A percentile compares a stretch with the other conserved stretches of the same genome.
phyloP scores from a whole-genome alignment of 352 stramenopile species.

The Pythium coloratum region DNA sequence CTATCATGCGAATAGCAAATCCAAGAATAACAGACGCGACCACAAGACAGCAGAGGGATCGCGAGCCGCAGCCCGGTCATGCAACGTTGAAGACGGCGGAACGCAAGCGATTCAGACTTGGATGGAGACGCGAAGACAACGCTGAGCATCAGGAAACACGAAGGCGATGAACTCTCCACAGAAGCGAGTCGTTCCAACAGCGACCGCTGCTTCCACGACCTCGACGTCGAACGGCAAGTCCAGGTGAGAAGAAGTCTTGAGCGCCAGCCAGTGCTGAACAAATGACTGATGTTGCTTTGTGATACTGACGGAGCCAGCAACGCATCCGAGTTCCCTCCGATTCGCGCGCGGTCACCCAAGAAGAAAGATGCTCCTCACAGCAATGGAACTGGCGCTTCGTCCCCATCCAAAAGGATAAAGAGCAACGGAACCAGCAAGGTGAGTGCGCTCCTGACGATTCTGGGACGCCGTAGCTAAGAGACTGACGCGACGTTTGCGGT shows the following conservation, averaged over 20 bases:
- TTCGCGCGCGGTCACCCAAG: constrained; percentile 30
- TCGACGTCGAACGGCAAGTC: neutral
- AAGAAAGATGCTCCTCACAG: constrained; percentile 11
- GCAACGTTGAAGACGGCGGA: neutral
- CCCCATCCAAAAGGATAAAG: constrained; percentile 7
- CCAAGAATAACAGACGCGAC: constrained; percentile 15
- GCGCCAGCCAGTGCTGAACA: neutral
- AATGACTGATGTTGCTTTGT: neutral
- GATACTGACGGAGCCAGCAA: neutral
- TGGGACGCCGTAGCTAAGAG: neutral
- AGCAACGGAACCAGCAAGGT: constrained; percentile 6
- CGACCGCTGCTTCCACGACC: neutral
- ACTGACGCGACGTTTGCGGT: constrained; percentile 10
- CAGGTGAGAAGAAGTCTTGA: neutral
- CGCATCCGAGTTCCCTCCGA: constrained; percentile 20
- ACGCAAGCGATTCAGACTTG: neutral
- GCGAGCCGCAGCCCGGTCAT: neutral
- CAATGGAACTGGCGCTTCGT: neutral
- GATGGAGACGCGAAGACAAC: neutral
- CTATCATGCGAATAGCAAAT: neutral
- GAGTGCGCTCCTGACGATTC: neutral
- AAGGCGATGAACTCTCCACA: constrained; percentile 14
- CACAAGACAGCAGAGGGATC: neutral
- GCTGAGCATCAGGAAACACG: neutral
- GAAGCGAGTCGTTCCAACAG: neutral